Percentiles rank a stretch among this genome's conserved stretches.
phyloP scores from a whole-genome alignment of 2,329 filamentous ascomycete genomes.

The Sphaerulina vaccinii region DNA sequence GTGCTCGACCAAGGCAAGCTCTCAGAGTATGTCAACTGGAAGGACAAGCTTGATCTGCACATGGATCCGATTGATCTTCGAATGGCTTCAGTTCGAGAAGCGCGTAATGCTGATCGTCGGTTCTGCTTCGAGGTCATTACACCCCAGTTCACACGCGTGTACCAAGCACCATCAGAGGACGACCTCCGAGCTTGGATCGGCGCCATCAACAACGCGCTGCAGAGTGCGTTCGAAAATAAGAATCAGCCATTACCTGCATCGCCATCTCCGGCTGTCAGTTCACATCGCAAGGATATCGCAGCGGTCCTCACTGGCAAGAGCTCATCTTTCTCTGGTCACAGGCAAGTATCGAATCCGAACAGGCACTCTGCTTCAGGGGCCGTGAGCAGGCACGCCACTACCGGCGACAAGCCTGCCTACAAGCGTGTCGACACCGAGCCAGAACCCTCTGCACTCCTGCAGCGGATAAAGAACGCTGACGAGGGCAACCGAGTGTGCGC shows the following conservation, averaged over 20 bases:
- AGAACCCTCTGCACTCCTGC: slow-evolving; percentile 73
- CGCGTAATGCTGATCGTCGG: slow-evolving; percentile 85
- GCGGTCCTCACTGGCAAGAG: slow-evolving; percentile 92
- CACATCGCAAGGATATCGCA: slow-evolving; percentile 79
- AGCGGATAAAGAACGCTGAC: slow-evolving; percentile 83
- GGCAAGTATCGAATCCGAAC: slow-evolving; percentile 46
- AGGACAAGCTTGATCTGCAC: slow-evolving; percentile 91
- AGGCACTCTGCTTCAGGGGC: slow-evolving; percentile 48
- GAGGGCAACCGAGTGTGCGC: slow-evolving; percentile 92
- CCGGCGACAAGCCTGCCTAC: slow-evolving; percentile 78
- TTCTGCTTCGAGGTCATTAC: slow-evolving; percentile 99
- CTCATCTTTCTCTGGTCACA: slow-evolving; percentile 64
- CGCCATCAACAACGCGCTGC: slow-evolving; percentile 94
- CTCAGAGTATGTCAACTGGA: slow-evolving; percentile 99
- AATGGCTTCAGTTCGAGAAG: slow-evolving; percentile 94
- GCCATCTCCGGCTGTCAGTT: slow-evolving; percentile 48
- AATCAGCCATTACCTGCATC: slow-evolving; percentile 48
- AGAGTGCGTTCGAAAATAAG: slow-evolving; percentile 86
- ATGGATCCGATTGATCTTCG: slow-evolving; percentile 97
- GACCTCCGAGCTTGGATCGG: slow-evolving; percentile 97
- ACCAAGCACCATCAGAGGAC: slow-evolving; percentile 95
- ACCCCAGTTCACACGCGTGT: slow-evolving; percentile 90
- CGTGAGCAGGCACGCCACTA: slow-evolving; percentile 82
- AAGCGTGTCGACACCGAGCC: slow-evolving; percentile 73
- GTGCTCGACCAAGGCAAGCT: slow-evolving; percentile 94